These are phyloP conservation scores for Ascochyta koolunga DNA, from an alignment of 2,329 filamentous ascomycete species.

Conservation along the genomic window DNA sequence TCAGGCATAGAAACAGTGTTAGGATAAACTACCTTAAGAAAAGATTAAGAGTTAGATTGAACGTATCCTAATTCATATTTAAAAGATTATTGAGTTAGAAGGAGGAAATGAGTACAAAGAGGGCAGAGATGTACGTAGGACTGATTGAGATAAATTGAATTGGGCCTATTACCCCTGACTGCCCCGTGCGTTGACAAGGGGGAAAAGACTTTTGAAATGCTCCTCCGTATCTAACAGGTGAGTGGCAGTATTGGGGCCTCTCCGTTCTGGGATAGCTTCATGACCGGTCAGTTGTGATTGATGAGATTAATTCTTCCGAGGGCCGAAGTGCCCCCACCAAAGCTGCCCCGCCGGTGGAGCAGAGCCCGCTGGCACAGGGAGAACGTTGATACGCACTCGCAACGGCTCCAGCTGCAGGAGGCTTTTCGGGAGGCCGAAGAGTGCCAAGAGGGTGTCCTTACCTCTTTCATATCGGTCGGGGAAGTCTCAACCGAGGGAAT, in stretches of 20 bases:
- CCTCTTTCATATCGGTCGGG: conserved; percentile 23
- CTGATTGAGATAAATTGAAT: too few species aligned
- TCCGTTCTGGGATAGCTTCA: conserved; percentile 16
- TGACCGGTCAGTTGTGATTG: conserved; percentile 35
- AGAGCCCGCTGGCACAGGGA: conserved; percentile 24
- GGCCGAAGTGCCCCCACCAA: conserved; percentile 29
- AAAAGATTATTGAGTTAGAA: too few species aligned
- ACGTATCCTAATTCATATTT: too few species aligned
- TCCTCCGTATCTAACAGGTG: conserved; percentile 21
- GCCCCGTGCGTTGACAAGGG: too few species aligned
- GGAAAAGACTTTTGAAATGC: too few species aligned
- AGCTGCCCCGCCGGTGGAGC: conserved; percentile 27
- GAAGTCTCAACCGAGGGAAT: conserved; percentile 29
- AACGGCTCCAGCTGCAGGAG: conserved; percentile 15
- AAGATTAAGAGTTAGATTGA: too few species aligned
- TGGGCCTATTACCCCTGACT: too few species aligned
- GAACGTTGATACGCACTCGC: conserved; percentile 21
- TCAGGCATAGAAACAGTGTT: too few species aligned
- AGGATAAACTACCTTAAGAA: too few species aligned
- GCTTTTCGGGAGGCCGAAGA: conserved; percentile 16
- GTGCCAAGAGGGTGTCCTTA: conserved; percentile 21
- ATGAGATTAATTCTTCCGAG: conserved; percentile 44
- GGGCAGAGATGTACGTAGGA: too few species aligned
- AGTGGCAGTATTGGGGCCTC: conserved; percentile 9
- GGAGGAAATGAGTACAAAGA: too few species aligned